Conservation (phyloP, 805 yeast species). For the Hanseniaspora guilliermondii region DNA sequence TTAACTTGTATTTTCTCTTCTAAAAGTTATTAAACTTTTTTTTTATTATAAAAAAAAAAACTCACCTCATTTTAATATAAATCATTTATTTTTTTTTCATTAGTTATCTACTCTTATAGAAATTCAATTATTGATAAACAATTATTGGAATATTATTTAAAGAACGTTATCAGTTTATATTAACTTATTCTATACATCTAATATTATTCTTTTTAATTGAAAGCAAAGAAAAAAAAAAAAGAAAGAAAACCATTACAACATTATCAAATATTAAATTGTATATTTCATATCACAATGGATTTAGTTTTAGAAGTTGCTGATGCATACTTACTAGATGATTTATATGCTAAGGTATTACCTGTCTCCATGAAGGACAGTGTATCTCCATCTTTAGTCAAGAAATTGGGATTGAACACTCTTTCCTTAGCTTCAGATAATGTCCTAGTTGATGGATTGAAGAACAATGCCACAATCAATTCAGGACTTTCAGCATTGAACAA, state of each 20-base stretch:
- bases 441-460: slow-evolving; percentile 14
- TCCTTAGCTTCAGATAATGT: slow-evolving; percentile 21
- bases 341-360: slow-evolving; percentile 62
- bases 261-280: not conserved
- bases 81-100: too few species aligned
- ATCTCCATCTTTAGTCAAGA: slow-evolving; percentile 21
- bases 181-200: too few species aligned
- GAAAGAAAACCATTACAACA: not conserved
- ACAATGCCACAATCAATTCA: not conserved
- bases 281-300: slow-evolving; percentile 48
- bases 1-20: too few species aligned
- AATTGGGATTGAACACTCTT: slow-evolving; percentile 21
- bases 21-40: too few species aligned
- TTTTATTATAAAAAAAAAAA: too few species aligned
- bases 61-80: too few species aligned
- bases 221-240: not conserved
- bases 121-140: too few species aligned
- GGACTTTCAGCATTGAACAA: slow-evolving; percentile 8
- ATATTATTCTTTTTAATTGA: too few species aligned
- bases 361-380: slow-evolving; percentile 33
- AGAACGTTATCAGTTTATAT: too few species aligned
- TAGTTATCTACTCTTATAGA: too few species aligned
- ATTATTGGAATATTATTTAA: too few species aligned
- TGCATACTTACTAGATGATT: slow-evolving; percentile 56
- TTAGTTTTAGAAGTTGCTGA: slow-evolving; percentile 73